Base-by-base conservation (phyloP, 116 monocot genomes). In the Dioscorea cayenensis region DNA sequence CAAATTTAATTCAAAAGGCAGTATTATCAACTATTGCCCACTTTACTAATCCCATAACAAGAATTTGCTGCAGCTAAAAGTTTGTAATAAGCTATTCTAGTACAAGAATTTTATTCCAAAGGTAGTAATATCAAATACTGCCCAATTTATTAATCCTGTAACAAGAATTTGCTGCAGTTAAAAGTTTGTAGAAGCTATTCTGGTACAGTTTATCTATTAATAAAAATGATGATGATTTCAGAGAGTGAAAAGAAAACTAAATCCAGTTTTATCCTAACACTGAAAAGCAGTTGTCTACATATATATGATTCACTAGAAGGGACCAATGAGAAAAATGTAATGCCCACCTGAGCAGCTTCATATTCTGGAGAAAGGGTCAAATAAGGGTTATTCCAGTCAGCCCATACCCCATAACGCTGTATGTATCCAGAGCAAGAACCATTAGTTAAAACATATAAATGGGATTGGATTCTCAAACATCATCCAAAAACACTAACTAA, bases 291-390 rank as follows among this genome's bases (percentile, higher is more conserved):
- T 18, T 55, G n/a, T 55, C 5, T 0, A n/a, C 14, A 55, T 18
- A 55, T n/a, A n/a, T 55, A 55, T 55, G 19, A 55, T 55, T 55
- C n/a, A n/a, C 55, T 55, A n/a, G 55, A n/a, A 55, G 14, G 19
- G n/a, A 55, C 55, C 55, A 19, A 55, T 55, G 55, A n/a, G 10
- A 76, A 19, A 49, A 72, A 48, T 9, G 20, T 18, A 20, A 37
- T n/a, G 83, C 67, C 58, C 73, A 99, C 99, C 99, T 99, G 99
- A 74, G 94, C 86, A 79, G 99, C 99, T 89, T 99, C 99, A 91
- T 99, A 99, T 63, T 99, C 91, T 66, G 99, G 99, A 65, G 79
- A 81, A 74, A 99, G 99, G 14, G 99, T 99, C 82, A 99, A 75
- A 78, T 99, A 99, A 52, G 91, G 89, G 74, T 78, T 85, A 8